A percentile compares a stretch with the other conserved stretches of the same genome.
phyloP scores from a whole-genome alignment of 164 flowering plant genomes.

The Sextonia rubra region DNA sequence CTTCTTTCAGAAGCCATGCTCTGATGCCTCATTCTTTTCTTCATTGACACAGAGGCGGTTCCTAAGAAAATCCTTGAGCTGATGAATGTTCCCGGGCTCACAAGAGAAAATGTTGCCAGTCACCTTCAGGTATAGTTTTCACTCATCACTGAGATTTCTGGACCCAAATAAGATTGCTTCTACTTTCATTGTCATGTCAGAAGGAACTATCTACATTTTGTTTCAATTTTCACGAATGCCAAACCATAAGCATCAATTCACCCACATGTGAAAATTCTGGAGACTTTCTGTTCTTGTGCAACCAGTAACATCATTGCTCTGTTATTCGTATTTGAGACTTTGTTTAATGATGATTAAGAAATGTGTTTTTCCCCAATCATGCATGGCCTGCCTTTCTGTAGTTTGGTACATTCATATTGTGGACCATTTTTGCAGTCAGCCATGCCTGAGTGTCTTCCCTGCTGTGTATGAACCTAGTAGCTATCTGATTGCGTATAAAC shows the following conservation, averaged over 20 bases:
- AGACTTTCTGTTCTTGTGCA: too few relatives aligned
- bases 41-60: constrained; percentile 73
- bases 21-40: not conserved
- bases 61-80: constrained; percentile 93
- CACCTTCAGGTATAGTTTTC: constrained; percentile 74
- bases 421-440: too few relatives aligned
- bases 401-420: too few relatives aligned
- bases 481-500: not conserved
- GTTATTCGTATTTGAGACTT: too few relatives aligned
- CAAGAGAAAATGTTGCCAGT: constrained; percentile 97
- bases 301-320: too few relatives aligned
- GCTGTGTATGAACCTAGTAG: not conserved
- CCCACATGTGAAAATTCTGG: not conserved
- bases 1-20: not conserved
- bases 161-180: not conserved
- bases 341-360: too few relatives aligned
- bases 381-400: too few relatives aligned
- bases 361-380: too few relatives aligned
- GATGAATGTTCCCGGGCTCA: constrained; percentile 94
- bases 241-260: not conserved
- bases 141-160: not conserved
- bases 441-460: too few relatives aligned
- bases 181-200: not conserved
- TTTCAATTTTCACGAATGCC: not conserved
- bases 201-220: not conserved